These are phyloP conservation scores for Cordyceps pruinosa DNA, from an alignment of 2,329 filamentous ascomycete genomes.

Conservation along the genomic window DNA sequence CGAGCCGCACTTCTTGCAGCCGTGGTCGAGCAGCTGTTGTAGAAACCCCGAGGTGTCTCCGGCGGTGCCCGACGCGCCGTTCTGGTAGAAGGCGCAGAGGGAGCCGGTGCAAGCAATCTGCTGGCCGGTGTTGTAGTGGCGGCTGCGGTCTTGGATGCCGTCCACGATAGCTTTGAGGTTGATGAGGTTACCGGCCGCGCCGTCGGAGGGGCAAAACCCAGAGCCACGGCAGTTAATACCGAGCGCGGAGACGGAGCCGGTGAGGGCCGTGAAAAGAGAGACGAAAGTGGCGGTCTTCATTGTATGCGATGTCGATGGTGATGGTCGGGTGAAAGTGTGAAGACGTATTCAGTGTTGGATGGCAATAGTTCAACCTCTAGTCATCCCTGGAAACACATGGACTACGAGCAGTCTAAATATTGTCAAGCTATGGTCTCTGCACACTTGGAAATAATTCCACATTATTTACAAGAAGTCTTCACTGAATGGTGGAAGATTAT, in stretches of 20 bases:
- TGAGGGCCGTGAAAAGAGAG: neutral
- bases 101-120: slow-evolving; percentile 13
- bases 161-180: slow-evolving; percentile 15
- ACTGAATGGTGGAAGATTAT: neutral
- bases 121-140: slow-evolving; percentile 13
- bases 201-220: slow-evolving; percentile 12
- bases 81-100: slow-evolving; percentile 12
- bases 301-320: neutral
- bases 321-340: neutral
- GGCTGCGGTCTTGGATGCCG: slow-evolving; percentile 11
- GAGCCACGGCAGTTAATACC: slow-evolving; percentile 18
- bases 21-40: slow-evolving; percentile 11
- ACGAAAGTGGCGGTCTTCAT: neutral
- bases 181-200: slow-evolving; percentile 10
- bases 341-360: neutral
- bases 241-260: slow-evolving; percentile 6
- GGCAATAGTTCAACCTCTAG: too few relatives aligned
- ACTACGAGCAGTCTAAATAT: neutral
- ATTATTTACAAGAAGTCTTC: neutral
- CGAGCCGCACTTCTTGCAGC: slow-evolving; percentile 15
- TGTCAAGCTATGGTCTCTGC: neutral
- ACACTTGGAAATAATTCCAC: too few relatives aligned
- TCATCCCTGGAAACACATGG: neutral
- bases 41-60: neutral
- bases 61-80: slow-evolving; percentile 9